phyloP scores from a whole-genome alignment of 176 grass and related monocot genomes.

The Paspalum vaginatum region DNA sequence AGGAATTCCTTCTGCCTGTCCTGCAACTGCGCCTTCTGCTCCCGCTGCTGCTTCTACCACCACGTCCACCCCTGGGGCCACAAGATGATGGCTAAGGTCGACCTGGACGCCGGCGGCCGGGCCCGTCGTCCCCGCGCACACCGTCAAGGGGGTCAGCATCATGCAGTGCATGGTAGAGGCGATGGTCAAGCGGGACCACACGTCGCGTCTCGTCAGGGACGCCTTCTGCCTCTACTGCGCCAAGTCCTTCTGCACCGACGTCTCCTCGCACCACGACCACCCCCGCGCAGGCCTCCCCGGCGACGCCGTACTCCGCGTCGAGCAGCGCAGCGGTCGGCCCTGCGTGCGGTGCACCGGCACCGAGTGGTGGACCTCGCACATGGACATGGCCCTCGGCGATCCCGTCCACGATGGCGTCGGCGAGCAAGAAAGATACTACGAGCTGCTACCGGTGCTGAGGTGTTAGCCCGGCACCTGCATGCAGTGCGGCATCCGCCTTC shows the following conservation, averaged over 20 bases:
- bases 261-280: not conserved
- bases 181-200: not conserved
- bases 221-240: slow-evolving; percentile 6
- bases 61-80: not conserved
- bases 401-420: not conserved
- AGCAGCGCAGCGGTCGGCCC: not conserved
- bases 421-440: not conserved
- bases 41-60: slow-evolving; percentile 3
- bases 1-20: not conserved
- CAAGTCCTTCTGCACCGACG: not conserved
- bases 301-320: not conserved
- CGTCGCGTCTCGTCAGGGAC: not conserved
- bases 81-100: not conserved
- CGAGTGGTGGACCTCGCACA: not conserved
- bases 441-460: not conserved
- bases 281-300: not conserved
- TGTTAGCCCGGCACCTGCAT: not conserved
- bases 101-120: not conserved
- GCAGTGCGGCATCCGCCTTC: too few species aligned
- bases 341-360: not conserved
- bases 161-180: not conserved
- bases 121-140: not conserved
- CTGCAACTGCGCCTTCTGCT: not conserved
- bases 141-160: not conserved
- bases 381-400: not conserved